A percentile compares a stretch with the other conserved stretches of the same genome.
Conservation (phyloP, 2,329 filamentous ascomycete species). For the Scedosporium dehoogii region DNA sequence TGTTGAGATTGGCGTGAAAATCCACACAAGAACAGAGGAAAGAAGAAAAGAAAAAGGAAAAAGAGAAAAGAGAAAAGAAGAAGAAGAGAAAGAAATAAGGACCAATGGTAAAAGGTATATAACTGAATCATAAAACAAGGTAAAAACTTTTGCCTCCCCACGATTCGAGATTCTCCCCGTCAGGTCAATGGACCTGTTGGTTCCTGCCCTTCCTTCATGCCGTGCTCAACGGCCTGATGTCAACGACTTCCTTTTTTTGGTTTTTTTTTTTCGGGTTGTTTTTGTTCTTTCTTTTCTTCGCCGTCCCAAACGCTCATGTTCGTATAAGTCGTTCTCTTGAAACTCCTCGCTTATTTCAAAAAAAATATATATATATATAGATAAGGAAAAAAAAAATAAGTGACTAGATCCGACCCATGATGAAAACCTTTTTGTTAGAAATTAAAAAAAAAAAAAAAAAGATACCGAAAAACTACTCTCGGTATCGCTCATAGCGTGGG, state of each 20-base stretch:
- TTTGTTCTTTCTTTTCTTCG: slow-evolving; percentile 2
- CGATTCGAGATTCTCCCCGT: background rate
- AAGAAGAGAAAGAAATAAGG: slow-evolving; percentile 9
- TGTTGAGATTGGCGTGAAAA: slow-evolving; percentile 1
- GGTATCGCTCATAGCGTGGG: background rate
- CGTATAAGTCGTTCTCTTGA: slow-evolving; percentile 6
- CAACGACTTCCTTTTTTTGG: background rate
- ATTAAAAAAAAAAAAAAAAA: background rate
- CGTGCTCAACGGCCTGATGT: background rate
- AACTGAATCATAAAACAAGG: slow-evolving; percentile 11
- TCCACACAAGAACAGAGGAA: background rate
- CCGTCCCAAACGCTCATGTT: slow-evolving; percentile 7
- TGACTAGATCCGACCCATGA: background rate
- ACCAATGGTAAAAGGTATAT: slow-evolving; percentile 11
- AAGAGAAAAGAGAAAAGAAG: slow-evolving; percentile 7
- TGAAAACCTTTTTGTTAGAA: background rate
- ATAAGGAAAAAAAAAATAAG: background rate
- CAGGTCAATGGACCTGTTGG: slow-evolving; percentile 2
- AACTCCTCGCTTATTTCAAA: slow-evolving; percentile 7
- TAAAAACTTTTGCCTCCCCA: slow-evolving; percentile 9
- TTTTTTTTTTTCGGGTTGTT: slow-evolving; percentile 1
- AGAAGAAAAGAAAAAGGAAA: background rate
- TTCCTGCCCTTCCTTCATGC: background rate
- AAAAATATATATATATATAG: background rate
- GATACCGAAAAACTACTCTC: background rate